Evolutionary conservation across 768 basidiomycete genomes (phyloP).

Genomic region (Suillus americanus): DNA sequence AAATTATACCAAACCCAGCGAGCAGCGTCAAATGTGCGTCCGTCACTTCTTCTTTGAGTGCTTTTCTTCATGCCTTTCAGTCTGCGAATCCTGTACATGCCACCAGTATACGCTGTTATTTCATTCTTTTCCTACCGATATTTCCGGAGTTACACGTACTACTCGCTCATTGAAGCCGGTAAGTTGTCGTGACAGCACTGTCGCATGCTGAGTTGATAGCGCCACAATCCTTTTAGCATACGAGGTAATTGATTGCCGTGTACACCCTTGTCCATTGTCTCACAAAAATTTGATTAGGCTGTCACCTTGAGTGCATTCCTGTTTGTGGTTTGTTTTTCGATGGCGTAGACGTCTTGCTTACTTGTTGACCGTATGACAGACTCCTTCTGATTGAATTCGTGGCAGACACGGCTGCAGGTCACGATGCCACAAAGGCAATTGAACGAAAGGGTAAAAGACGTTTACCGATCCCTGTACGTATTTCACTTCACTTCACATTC

Average conservation of each 20-base stretch:
- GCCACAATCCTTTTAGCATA: constrained; percentile 46
- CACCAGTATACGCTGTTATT: constrained; percentile 75
- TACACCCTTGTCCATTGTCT: constrained; percentile 16
- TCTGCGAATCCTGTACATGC: constrained; percentile 83
- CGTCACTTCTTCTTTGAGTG: not conserved
- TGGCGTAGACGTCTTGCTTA: not conserved
- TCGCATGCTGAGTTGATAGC: constrained; percentile 19
- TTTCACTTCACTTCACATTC: constrained; percentile 19
- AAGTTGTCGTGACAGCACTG: constrained; percentile 15
- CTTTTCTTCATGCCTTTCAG: constrained; percentile 32
- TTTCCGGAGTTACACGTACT: constrained; percentile 76
- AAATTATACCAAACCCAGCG: constrained; percentile 65
- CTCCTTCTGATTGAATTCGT: constrained; percentile 85
- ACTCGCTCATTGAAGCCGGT: constrained; percentile 52
- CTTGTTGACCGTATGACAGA: constrained; percentile 33
- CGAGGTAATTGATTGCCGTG: constrained; percentile 46
- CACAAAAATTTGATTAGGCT: constrained; percentile 44
- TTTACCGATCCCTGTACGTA: constrained; percentile 66
- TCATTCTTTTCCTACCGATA: constrained; percentile 86
- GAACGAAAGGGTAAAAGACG: constrained; percentile 75
- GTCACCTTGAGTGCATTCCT: constrained; percentile 85
- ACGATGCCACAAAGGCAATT: constrained; percentile 66
- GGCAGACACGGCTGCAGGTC: constrained; percentile 62
- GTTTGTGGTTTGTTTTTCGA: constrained; percentile 39
- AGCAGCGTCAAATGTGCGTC: constrained; percentile 80